Evolutionary conservation across 371 early-diverging fungal species (phyloP).

Genomic region (Dipsacomyces acuminosporus): DNA sequence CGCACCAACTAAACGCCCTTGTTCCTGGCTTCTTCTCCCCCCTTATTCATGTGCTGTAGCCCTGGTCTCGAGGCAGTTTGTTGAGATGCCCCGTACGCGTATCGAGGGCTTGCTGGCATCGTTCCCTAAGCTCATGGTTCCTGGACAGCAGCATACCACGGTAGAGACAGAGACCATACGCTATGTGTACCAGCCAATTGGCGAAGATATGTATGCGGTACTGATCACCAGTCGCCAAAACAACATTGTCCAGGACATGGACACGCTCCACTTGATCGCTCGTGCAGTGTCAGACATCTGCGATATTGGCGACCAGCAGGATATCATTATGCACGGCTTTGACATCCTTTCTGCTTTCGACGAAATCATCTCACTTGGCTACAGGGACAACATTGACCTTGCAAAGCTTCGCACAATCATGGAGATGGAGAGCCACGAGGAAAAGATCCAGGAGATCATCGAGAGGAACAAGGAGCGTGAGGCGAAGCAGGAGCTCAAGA

Average conservation of each 20-base stretch:
- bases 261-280: constrained; percentile 88
- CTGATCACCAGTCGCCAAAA: constrained; percentile 86
- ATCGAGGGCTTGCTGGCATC: constrained; percentile 94
- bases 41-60: constrained; percentile 60
- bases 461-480: constrained; percentile 94
- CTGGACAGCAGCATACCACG: constrained; percentile 92
- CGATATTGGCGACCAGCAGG: constrained; percentile 51
- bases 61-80: constrained; percentile 92
- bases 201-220: constrained; percentile 89
- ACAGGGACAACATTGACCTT: constrained; percentile 77
- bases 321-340: constrained; percentile 64
- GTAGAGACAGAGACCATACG: constrained; percentile 95
- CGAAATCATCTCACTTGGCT: constrained; percentile 89
- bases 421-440: constrained; percentile 96
- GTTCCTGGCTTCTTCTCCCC: background rate
- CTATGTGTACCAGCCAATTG: constrained; percentile 90
- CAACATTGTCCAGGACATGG: constrained; percentile 85
- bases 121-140: constrained; percentile 90
- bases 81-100: constrained; percentile 93
- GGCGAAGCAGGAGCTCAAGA: constrained; percentile 91
- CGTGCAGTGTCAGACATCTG: constrained; percentile 88
- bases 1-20: background rate
- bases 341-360: constrained; percentile 92
- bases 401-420: constrained; percentile 85
- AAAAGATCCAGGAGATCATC: constrained; percentile 93